Percentiles rank a stretch among this genome's conserved stretches.
phyloP scores from a whole-genome alignment of 2,329 filamentous ascomycete genomes.

The Zelopaecilomyces penicillatus region DNA sequence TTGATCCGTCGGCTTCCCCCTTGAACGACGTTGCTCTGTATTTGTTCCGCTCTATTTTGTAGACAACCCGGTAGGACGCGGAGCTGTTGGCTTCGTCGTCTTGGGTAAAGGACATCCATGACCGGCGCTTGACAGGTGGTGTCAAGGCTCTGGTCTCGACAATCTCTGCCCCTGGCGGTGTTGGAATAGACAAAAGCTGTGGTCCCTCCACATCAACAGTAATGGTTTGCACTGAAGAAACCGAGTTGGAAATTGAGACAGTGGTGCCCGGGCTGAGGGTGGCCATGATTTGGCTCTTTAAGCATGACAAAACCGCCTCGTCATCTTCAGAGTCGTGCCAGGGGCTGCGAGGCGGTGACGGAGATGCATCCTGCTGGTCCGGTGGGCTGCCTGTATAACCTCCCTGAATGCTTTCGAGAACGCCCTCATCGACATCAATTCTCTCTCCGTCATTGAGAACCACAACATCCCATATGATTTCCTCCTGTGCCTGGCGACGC shows the following conservation, averaged over 20 bases:
- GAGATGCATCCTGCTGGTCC: background rate
- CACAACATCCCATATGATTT: slow-evolving; percentile 59
- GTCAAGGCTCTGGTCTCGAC: slow-evolving; percentile 36
- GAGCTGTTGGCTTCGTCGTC: slow-evolving; percentile 10
- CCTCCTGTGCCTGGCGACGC: slow-evolving; percentile 39
- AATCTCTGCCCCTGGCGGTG: slow-evolving; percentile 51
- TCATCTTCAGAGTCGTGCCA: slow-evolving; percentile 20
- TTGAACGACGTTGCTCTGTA: slow-evolving; percentile 33
- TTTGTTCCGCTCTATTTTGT: slow-evolving; percentile 47
- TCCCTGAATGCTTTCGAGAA: background rate
- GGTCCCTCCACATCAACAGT: slow-evolving; percentile 54
- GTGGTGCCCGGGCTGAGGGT: slow-evolving; percentile 47
- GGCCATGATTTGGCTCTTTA: slow-evolving; percentile 46
- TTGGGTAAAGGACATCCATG: slow-evolving; percentile 11
- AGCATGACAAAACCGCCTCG: slow-evolving; percentile 33
- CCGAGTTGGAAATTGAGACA: slow-evolving; percentile 52
- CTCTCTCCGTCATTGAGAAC: slow-evolving; percentile 50
- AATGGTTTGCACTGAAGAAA: slow-evolving; percentile 53
- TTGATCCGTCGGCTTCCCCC: slow-evolving; percentile 21
- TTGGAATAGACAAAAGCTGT: slow-evolving; percentile 40
- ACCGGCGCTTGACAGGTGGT: slow-evolving; percentile 7
- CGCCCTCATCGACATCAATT: slow-evolving; percentile 42
- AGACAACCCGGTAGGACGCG: slow-evolving; percentile 48
- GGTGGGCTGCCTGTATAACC: background rate
- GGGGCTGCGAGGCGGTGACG: background rate